Conservation (phyloP, 257 asterid species). For the Plantago ovata region DNA sequence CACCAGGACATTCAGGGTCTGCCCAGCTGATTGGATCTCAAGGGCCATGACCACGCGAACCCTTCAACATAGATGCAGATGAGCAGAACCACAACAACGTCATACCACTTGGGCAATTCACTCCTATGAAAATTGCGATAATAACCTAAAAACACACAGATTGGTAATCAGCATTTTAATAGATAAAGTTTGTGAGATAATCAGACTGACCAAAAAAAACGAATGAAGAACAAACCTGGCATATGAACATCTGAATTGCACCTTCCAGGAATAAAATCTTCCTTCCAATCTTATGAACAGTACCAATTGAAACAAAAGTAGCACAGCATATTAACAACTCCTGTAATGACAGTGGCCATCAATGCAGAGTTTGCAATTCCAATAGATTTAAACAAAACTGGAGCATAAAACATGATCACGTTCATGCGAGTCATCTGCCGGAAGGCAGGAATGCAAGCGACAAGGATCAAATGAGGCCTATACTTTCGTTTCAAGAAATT, state of each 20-base stretch:
- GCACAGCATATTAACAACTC: background rate
- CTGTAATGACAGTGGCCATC: too few relatives aligned
- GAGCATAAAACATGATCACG: too few relatives aligned
- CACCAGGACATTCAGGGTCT: background rate
- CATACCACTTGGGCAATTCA: background rate
- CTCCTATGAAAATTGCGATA: background rate
- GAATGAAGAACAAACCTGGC: constrained; percentile 21
- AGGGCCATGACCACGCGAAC: constrained; percentile 51
- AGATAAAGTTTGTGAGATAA: background rate
- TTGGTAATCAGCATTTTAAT: background rate
- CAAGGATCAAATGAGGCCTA: constrained; percentile 27
- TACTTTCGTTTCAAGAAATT: too few relatives aligned
- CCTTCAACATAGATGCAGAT: constrained; percentile 37
- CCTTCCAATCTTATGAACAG: constrained; percentile 33
- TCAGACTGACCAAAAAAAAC: background rate
- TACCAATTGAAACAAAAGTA: constrained; percentile 29
- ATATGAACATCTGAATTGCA: constrained; percentile 34
- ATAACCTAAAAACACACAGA: background rate
- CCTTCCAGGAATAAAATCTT: constrained; percentile 37
- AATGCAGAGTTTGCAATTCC: too few relatives aligned
- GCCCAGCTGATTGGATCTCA: constrained; percentile 25
- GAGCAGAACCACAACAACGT: constrained; percentile 20
- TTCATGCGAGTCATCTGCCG: background rate
- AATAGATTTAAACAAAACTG: too few relatives aligned
- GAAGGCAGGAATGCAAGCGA: constrained; percentile 17